phyloP scores from a whole-genome alignment of 306 rosid species.

The Hylodesmum podocarpum region DNA sequence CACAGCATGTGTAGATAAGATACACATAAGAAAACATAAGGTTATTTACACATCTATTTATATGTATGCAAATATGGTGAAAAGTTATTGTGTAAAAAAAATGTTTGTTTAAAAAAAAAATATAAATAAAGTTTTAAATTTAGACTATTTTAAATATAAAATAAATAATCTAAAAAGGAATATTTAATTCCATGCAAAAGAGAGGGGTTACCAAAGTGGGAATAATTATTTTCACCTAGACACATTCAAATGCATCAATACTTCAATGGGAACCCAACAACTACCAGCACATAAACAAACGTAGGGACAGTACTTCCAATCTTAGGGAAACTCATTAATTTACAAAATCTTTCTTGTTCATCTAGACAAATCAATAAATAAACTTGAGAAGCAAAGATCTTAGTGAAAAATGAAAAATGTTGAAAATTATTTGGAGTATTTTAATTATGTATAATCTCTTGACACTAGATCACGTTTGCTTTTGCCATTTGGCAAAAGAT shows the following conservation, averaged over 20 bases:
- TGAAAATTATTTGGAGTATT: background rate
- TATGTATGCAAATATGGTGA: background rate
- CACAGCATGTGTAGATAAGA: background rate
- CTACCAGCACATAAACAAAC: slow-evolving; percentile 8
- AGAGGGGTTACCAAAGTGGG: background rate
- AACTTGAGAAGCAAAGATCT: background rate
- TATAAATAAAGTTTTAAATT: background rate
- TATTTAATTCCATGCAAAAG: background rate
- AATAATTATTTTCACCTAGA: background rate
- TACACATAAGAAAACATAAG: background rate
- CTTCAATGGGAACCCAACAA: background rate
- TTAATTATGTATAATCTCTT: background rate
- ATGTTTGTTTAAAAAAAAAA: background rate
- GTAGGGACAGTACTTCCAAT: slow-evolving; percentile 37
- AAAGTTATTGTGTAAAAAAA: too few species aligned
- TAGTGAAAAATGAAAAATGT: background rate
- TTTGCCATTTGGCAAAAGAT: slow-evolving; percentile 32
- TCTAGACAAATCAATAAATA: slow-evolving; percentile 8
- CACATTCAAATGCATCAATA: background rate
- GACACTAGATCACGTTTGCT: slow-evolving; percentile 23
- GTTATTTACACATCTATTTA: background rate
- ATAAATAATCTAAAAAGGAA: background rate
- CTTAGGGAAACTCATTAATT: slow-evolving; percentile 9
- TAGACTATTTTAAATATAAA: background rate
- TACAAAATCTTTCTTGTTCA: slow-evolving; percentile 22